Conservation (phyloP, 768 basidiomycete genomes). For the Harrya chromipes region DNA sequence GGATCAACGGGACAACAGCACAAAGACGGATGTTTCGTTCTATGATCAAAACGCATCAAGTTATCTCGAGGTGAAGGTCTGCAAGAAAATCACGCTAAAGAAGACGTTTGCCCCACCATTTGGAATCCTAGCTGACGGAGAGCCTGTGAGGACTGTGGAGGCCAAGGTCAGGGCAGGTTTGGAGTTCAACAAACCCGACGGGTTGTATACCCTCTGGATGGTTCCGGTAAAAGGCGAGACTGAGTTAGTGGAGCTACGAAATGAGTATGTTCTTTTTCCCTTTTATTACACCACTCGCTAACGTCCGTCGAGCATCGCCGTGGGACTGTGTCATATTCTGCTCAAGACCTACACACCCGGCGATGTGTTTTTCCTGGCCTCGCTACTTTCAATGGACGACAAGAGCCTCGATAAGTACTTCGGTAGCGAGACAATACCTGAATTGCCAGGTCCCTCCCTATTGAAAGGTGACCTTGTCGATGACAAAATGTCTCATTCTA, state of each 20-base stretch:
- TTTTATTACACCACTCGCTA: neutral
- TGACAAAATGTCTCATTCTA: neutral
- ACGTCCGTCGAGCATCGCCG: conserved; percentile 6
- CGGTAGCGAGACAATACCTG: neutral
- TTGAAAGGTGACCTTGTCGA: neutral
- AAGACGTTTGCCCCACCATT: conserved; percentile 10
- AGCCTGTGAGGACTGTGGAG: neutral
- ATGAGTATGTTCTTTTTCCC: conserved; percentile 7
- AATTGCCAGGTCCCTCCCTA: neutral
- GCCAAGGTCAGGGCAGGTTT: conserved; percentile 5
- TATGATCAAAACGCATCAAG: neutral
- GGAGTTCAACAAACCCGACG: neutral
- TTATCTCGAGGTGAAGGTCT: neutral
- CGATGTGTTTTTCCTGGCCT: conserved; percentile 14
- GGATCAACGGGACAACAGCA: conserved; percentile 7
- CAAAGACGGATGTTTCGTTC: conserved; percentile 2
- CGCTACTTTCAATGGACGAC: conserved; percentile 3
- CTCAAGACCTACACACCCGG: conserved; percentile 11
- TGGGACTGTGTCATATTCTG: conserved; percentile 9
- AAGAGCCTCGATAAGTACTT: conserved; percentile 1
- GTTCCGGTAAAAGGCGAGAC: neutral
- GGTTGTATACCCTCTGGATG: conserved; percentile 9
- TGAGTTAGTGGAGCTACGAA: neutral
- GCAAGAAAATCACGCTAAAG: conserved; percentile 4
- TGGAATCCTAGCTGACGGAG: neutral